Conservation (phyloP, 2,329 filamentous ascomycete species). For the Phyllosticta citribraziliensis region DNA sequence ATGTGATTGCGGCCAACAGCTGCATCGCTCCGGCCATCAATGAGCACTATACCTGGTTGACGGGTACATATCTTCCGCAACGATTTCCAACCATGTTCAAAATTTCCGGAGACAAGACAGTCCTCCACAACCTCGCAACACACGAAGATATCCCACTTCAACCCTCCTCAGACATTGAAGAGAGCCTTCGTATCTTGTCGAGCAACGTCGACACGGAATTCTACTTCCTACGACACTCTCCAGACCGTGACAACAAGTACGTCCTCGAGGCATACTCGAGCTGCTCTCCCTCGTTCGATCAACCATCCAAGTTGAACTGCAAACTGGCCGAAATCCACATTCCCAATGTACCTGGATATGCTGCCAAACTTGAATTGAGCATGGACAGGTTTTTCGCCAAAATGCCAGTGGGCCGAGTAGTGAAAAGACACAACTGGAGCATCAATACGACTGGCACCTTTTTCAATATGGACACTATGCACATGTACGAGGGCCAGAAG, state of each 20-base stretch:
- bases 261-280: conserved; percentile 46
- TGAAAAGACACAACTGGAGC: conserved; percentile 47
- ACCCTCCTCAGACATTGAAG: conserved; percentile 22
- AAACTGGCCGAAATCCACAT: conserved; percentile 46
- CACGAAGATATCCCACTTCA: conserved; percentile 31
- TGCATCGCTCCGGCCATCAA: conserved; percentile 31
- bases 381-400: conserved; percentile 54
- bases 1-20: conserved; percentile 28
- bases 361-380: conserved; percentile 43
- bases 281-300: conserved; percentile 49
- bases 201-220: conserved; percentile 51
- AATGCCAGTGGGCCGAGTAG: conserved; percentile 43
- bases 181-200: conserved; percentile 40
- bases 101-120: conserved; percentile 10
- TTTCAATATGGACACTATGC: conserved; percentile 33
- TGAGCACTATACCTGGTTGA: conserved; percentile 49
- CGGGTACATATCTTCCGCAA: conserved; percentile 44
- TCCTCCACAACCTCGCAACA: conserved; percentile 35
- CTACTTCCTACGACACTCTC: conserved; percentile 44
- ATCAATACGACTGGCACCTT: conserved; percentile 33
- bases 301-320: conserved; percentile 44
- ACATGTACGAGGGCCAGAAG: conserved; percentile 31
- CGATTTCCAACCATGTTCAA: conserved; percentile 43
- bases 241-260: conserved; percentile 32
- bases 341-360: conserved; percentile 47